Conservation (phyloP, 2,329 filamentous ascomycete genomes). For the Cucurbitaria berberidis region DNA sequence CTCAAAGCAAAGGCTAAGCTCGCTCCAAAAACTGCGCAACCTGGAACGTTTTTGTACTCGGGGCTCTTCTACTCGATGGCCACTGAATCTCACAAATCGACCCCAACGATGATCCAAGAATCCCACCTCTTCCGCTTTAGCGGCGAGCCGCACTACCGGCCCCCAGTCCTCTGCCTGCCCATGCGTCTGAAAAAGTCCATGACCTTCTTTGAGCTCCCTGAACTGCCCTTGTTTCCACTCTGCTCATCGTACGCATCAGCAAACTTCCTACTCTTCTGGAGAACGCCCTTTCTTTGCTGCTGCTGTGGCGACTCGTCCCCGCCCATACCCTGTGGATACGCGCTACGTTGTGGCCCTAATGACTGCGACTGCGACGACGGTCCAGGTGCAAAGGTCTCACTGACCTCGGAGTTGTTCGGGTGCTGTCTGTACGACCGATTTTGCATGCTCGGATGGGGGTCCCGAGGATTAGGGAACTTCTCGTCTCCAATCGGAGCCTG, state of each 20-base stretch:
- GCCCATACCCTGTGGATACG: constrained; percentile 51
- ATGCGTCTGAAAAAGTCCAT: constrained; percentile 98
- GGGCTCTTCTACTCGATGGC: too few relatives aligned
- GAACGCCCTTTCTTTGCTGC: constrained; percentile 56
- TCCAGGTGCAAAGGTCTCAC: constrained; percentile 33
- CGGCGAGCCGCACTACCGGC: constrained; percentile 9
- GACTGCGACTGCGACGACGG: constrained; percentile 9
- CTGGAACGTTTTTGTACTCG: too few relatives aligned
- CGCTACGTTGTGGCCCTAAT: constrained; percentile 30
- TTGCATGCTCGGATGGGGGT: constrained; percentile 37
- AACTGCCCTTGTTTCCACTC: constrained; percentile 39
- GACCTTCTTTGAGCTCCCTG: constrained; percentile 83
- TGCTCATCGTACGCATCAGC: constrained; percentile 81
- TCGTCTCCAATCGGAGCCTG: constrained; percentile 40
- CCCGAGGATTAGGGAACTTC: constrained; percentile 44
- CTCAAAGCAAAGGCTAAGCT: background rate
- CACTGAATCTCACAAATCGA: too few relatives aligned
- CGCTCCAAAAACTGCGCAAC: background rate
- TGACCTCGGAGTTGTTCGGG: constrained; percentile 46
- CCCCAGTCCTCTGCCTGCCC: constrained; percentile 68
- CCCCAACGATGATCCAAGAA: background rate
- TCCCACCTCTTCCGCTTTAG: background rate
- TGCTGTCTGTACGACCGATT: constrained; percentile 38
- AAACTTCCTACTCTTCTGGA: constrained; percentile 88
- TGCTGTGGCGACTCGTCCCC: constrained; percentile 27